Evolutionary conservation across 2,329 filamentous ascomycete genomes (phyloP).

Genomic region (Dothistroma pini): DNA sequence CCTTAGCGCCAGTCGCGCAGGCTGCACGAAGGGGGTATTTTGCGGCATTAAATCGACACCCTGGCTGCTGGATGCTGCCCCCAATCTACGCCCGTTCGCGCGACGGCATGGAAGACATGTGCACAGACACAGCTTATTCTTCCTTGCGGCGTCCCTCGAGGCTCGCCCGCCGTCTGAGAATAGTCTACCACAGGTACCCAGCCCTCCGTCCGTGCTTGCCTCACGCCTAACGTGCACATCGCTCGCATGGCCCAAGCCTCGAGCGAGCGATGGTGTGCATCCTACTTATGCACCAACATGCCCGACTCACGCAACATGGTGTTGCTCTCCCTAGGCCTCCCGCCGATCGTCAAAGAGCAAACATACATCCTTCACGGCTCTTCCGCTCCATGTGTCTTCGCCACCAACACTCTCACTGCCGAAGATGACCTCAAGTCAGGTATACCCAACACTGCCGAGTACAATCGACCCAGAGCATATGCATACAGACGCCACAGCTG

Average conservation of each 20-base stretch:
- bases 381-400: conserved; percentile 25
- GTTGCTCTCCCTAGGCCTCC: conserved; percentile 23
- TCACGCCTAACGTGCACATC: conserved; percentile 19
- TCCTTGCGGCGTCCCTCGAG: conserved; percentile 5
- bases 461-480: conserved; percentile 30
- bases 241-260: conserved; percentile 15
- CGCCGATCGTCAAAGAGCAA: conserved; percentile 22
- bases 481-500: conserved; percentile 25
- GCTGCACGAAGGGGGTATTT: not conserved
- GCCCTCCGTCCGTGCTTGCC: conserved; percentile 21
- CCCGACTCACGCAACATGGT: conserved; percentile 23
- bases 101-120: not conserved
- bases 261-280: conserved; percentile 19
- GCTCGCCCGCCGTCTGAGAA: conserved; percentile 9
- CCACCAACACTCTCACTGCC: conserved; percentile 11
- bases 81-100: not conserved
- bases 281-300: conserved; percentile 34
- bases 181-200: conserved; percentile 10
- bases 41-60: not conserved
- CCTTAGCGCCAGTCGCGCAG: not conserved
- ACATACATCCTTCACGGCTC: conserved; percentile 21
- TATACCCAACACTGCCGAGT: conserved; percentile 26
- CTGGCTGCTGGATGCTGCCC: conserved; percentile 8
- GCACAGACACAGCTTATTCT: conserved; percentile 6
- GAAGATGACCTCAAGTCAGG: conserved; percentile 31